Conservation (phyloP, 768 basidiomycete genomes). For the Auricularia sp. region DNA sequence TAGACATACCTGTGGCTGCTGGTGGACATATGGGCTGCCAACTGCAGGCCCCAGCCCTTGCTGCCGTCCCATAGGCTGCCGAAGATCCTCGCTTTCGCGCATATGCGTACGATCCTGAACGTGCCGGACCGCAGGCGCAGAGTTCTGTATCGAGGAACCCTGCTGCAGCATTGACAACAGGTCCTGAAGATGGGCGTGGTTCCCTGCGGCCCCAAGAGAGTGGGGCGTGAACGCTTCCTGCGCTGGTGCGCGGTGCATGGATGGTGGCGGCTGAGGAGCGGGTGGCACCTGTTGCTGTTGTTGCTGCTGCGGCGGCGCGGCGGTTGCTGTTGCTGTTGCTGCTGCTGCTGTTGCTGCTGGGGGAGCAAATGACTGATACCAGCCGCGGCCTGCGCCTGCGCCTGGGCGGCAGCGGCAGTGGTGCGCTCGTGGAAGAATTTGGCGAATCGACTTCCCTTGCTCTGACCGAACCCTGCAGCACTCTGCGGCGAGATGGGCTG, state of each 20-base stretch:
- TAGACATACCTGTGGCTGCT: not conserved
- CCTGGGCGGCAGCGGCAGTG: not conserved
- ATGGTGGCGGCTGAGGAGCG: slow-evolving; percentile 17
- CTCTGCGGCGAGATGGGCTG: not conserved
- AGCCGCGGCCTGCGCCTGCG: not conserved
- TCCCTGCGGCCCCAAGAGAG: not conserved
- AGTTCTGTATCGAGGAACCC: not conserved
- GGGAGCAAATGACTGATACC: slow-evolving; percentile 19
- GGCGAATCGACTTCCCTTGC: slow-evolving; percentile 74
- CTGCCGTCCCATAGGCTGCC: not conserved
- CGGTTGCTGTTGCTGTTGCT: slow-evolving; percentile 28
- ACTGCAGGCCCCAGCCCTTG: not conserved
- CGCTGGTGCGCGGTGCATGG: slow-evolving; percentile 40
- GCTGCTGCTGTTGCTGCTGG: slow-evolving; percentile 31
- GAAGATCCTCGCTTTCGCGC: not conserved
- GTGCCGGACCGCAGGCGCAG: not conserved
- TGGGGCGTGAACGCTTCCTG: not conserved
- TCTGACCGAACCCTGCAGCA: slow-evolving; percentile 35
- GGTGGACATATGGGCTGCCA: not conserved
- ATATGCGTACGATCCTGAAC: not conserved
- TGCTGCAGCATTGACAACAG: not conserved
- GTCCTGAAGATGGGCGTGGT: not conserved
- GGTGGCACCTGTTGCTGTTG: slow-evolving; percentile 24
- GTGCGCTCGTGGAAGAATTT: slow-evolving; percentile 48
- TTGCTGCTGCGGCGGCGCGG: slow-evolving; percentile 26